Evolutionary conservation across 768 basidiomycete species (phyloP).

Genomic region (Tricholomella constricta): DNA sequence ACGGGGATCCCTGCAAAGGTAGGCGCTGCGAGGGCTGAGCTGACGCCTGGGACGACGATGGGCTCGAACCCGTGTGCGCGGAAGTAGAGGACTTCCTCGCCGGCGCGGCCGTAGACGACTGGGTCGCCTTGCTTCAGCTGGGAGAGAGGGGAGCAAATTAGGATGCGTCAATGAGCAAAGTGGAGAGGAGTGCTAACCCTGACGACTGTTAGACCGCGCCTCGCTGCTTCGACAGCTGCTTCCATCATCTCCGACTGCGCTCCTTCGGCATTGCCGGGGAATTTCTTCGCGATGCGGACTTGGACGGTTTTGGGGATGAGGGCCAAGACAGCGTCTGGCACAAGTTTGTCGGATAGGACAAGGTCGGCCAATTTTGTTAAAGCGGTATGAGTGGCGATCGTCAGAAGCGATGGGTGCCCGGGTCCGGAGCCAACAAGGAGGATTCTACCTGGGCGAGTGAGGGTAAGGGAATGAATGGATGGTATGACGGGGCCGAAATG

Average conservation of each 20-base stretch:
- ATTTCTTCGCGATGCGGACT: constrained; percentile 92
- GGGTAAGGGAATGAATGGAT: constrained; percentile 36
- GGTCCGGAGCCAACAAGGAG: constrained; percentile 93
- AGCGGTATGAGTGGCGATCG: constrained; percentile 79
- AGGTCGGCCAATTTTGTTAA: constrained; percentile 82
- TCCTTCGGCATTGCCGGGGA: constrained; percentile 95
- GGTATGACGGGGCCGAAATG: constrained; percentile 11
- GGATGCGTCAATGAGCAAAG: constrained; percentile 3
- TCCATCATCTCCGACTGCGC: constrained; percentile 96
- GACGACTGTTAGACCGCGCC: constrained; percentile 81
- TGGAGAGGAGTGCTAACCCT: constrained; percentile 56
- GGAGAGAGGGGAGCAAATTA: not conserved
- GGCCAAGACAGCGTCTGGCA: constrained; percentile 83
- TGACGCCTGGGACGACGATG: constrained; percentile 86
- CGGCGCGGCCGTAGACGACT: constrained; percentile 89
- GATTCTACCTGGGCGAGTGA: constrained; percentile 63
- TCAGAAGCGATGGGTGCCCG: constrained; percentile 91
- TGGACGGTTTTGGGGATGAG: constrained; percentile 75
- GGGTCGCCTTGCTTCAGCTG: constrained; percentile 98
- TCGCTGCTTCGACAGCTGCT: constrained; percentile 81
- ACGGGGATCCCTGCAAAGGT: constrained; percentile 90
- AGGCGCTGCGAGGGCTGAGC: constrained; percentile 88
- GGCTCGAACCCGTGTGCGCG: constrained; percentile 82
- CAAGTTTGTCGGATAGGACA: constrained; percentile 95
- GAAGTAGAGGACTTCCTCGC: constrained; percentile 95